Evolutionary conservation across 257 asterid genomes (phyloP).

Genomic region (Cordia subcordata): DNA sequence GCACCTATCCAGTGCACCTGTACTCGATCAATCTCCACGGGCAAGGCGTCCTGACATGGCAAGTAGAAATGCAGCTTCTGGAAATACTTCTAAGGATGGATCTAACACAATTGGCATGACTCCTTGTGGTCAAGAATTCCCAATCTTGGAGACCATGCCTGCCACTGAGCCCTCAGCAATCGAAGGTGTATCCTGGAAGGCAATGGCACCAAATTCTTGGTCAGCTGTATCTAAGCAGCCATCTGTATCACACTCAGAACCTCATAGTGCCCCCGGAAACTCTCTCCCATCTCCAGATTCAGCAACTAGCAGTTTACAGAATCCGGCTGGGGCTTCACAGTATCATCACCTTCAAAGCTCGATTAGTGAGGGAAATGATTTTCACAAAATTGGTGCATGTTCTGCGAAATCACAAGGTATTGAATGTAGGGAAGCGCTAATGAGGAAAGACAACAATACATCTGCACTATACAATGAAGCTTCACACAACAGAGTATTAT

Average conservation of each 20-base stretch:
- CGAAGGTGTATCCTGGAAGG: slow-evolving; percentile 17
- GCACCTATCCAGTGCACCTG: slow-evolving; percentile 17
- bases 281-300: slow-evolving; percentile 35
- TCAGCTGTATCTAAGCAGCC: slow-evolving; percentile 17
- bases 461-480: slow-evolving; percentile 17
- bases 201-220: slow-evolving; percentile 18
- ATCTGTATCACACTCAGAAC: slow-evolving; percentile 19
- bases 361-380: slow-evolving; percentile 18
- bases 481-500: slow-evolving; percentile 9
- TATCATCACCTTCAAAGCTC: slow-evolving; percentile 22
- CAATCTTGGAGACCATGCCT: slow-evolving; percentile 19
- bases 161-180: slow-evolving; percentile 17
- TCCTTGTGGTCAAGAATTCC: slow-evolving; percentile 16
- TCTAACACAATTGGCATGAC: slow-evolving; percentile 9
- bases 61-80: slow-evolving; percentile 19
- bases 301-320: slow-evolving; percentile 28
- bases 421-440: slow-evolving; percentile 9
- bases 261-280: slow-evolving; percentile 18
- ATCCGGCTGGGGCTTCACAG: slow-evolving; percentile 19
- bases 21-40: slow-evolving; percentile 17
- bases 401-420: slow-evolving; percentile 13
- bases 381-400: slow-evolving; percentile 14
- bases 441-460: not conserved
- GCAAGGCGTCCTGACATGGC: slow-evolving; percentile 14
- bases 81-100: slow-evolving; percentile 18